Evolutionary conservation across 306 rosid species (phyloP).

Genomic region (Arachis hypogaea): DNA sequence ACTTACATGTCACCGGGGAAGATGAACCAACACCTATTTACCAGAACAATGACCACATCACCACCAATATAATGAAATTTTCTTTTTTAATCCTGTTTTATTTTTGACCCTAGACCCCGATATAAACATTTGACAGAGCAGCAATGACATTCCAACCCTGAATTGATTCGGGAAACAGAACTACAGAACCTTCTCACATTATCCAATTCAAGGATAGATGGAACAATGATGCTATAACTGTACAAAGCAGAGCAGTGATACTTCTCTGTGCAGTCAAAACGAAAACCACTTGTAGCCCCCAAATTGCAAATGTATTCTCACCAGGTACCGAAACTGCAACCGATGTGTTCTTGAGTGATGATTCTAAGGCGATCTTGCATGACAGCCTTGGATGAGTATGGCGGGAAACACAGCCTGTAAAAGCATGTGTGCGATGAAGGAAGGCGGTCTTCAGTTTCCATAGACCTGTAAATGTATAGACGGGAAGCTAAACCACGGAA

Average conservation of each 20-base stretch:
- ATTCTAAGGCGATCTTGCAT: slow-evolving; percentile 66
- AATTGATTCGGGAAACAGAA: slow-evolving; percentile 42
- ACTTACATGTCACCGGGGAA: slow-evolving; percentile 42
- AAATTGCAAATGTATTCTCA: slow-evolving; percentile 38
- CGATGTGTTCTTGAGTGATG: slow-evolving; percentile 87
- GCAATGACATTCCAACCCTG: slow-evolving; percentile 47
- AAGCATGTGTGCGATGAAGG: slow-evolving; percentile 94
- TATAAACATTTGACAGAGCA: slow-evolving; percentile 47
- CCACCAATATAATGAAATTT: slow-evolving; percentile 28
- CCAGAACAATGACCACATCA: slow-evolving; percentile 13
- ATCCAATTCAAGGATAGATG: slow-evolving; percentile 33
- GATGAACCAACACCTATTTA: slow-evolving; percentile 31
- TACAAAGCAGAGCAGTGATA: slow-evolving; percentile 52
- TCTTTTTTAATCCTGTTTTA: slow-evolving; percentile 40
- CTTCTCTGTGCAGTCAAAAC: slow-evolving; percentile 58
- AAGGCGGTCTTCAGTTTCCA: slow-evolving; percentile 55
- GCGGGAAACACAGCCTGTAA: slow-evolving; percentile 72
- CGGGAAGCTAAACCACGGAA: slow-evolving; percentile 73
- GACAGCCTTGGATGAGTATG: slow-evolving; percentile 58
- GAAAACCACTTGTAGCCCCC: slow-evolving; percentile 37
- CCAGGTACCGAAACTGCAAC: slow-evolving; percentile 65
- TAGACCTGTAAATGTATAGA: slow-evolving; percentile 63
- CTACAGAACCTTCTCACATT: slow-evolving; percentile 42
- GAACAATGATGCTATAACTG: slow-evolving; percentile 51
- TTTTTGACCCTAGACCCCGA: slow-evolving; percentile 39